phyloP scores from a whole-genome alignment of 108 stramenopile species.

The Fragilaria radians region DNA sequence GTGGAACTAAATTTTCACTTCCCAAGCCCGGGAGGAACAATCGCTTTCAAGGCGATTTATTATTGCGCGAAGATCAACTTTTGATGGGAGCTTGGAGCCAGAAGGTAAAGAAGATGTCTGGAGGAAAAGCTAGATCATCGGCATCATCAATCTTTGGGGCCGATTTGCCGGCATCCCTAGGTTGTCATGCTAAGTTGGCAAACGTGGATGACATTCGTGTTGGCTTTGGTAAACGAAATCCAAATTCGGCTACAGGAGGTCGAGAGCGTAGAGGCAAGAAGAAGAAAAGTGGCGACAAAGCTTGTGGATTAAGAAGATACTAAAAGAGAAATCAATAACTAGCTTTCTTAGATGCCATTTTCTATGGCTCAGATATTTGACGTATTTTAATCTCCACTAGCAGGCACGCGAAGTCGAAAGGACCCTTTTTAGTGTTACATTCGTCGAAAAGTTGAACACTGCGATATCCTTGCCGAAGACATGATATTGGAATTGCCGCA shows the following conservation, averaged over 20 bases:
- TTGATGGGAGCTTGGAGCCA: constrained; percentile 94
- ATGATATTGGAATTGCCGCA: constrained; percentile 77
- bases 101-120: constrained; percentile 70
- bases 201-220: constrained; percentile 67
- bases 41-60: constrained; percentile 79
- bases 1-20: constrained; percentile 92
- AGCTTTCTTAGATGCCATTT: too few relatives aligned
- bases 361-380: constrained; percentile 14
- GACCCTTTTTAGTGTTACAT: constrained; percentile 68
- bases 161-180: constrained; percentile 79
- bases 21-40: constrained; percentile 82
- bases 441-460: constrained; percentile 75
- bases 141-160: constrained; percentile 80
- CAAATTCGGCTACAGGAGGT: constrained; percentile 81
- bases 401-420: constrained; percentile 78
- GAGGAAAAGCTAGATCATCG: constrained; percentile 49
- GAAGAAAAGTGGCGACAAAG: constrained; percentile 56
- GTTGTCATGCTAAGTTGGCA: constrained; percentile 60
- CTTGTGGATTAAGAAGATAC: constrained; percentile 83
- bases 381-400: constrained; percentile 50
- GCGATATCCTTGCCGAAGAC: constrained; percentile 73
- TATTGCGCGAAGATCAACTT: constrained; percentile 96
- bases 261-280: constrained; percentile 94
- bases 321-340: too few relatives aligned
- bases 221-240: constrained; percentile 88